A percentile compares a stretch with the other conserved stretches of the same genome.
Conservation (phyloP, 2,329 filamentous ascomycete genomes). For the Fusarium sp. region DNA sequence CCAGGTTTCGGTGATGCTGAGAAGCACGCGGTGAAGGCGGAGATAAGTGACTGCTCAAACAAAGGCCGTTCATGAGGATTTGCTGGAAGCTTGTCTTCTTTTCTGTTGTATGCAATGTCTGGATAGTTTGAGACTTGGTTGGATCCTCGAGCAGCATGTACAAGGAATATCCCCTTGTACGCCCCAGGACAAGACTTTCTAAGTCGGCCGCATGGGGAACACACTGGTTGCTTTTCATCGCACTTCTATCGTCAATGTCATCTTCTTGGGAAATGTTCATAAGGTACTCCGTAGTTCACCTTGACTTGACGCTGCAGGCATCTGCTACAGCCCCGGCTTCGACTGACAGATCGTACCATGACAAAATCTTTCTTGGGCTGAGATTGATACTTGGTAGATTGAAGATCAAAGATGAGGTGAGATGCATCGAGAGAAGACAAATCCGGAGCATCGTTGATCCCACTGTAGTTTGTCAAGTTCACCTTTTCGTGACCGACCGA, state of each 20-base stretch:
- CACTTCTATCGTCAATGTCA: neutral
- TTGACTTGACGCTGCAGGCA: neutral
- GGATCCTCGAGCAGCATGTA: neutral
- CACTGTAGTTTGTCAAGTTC: neutral
- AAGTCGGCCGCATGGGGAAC: neutral
- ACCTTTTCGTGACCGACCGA: neutral
- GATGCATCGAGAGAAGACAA: neutral
- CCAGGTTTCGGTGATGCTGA: neutral
- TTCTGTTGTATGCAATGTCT: accelerated
- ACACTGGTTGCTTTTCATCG: neutral
- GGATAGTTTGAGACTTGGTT: neutral
- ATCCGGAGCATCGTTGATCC: neutral
- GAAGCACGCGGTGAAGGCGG: neutral
- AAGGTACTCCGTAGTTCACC: neutral
- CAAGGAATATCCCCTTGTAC: neutral
- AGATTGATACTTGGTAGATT: neutral
- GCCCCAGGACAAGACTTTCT: neutral
- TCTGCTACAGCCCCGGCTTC: neutral
- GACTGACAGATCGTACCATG: neutral
- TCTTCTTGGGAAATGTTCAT: no score
- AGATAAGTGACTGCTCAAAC: neutral
- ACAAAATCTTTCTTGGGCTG: neutral
- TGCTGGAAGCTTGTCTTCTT: accelerated
- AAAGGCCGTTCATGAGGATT: neutral
- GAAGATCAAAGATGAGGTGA: neutral